Evolutionary conservation across 257 asterid species (phyloP).

Genomic region (Cruciata laevipes): DNA sequence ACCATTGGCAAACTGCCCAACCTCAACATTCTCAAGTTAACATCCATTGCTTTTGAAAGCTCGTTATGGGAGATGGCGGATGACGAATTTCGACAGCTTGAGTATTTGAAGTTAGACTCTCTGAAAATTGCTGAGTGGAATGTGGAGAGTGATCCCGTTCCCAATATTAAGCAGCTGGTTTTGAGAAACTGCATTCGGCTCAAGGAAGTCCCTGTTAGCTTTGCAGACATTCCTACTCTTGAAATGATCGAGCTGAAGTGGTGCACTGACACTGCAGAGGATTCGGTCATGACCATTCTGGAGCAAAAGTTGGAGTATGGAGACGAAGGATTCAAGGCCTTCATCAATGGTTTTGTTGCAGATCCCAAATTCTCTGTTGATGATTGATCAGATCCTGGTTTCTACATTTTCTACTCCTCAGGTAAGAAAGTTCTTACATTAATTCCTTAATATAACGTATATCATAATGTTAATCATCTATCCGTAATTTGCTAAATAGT

Average conservation of each 20-base stretch:
- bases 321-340: too few relatives aligned
- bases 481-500: too few relatives aligned
- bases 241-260: background rate
- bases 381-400: background rate
- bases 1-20: background rate
- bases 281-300: background rate
- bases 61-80: too few relatives aligned
- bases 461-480: background rate
- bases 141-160: too few relatives aligned
- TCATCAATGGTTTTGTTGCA: too few relatives aligned
- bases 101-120: too few relatives aligned
- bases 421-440: background rate
- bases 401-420: background rate
- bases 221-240: background rate
- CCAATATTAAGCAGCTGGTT: background rate
- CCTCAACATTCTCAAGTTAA: background rate
- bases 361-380: too few relatives aligned
- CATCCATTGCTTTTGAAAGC: background rate
- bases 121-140: too few relatives aligned
- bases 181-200: background rate
- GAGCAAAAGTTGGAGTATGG: background rate
- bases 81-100: too few relatives aligned
- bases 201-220: slow-evolving; percentile 1
- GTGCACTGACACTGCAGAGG: background rate
- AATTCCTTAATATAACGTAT: background rate